These are phyloP conservation scores for Psilocybe tampanensis DNA, from an alignment of 768 basidiomycete genomes.

Conservation along the genomic window DNA sequence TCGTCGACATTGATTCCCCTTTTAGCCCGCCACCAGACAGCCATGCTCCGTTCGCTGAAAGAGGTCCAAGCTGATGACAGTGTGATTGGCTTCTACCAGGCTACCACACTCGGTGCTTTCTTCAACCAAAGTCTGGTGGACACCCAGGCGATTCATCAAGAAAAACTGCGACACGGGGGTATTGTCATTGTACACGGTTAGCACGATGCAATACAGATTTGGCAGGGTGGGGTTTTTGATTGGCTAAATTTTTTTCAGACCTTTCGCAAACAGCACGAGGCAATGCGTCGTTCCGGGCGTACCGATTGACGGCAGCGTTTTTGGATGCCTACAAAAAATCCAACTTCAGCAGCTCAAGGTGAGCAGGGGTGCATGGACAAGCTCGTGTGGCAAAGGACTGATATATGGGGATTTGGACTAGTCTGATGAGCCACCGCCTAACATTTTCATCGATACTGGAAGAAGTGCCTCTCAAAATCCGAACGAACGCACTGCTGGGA, in stretches of 20 bases:
- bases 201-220: conserved; percentile 24
- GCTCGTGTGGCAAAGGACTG: conserved; percentile 5
- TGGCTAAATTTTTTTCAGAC: conserved; percentile 47
- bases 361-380: conserved; percentile 24
- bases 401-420: conserved; percentile 33
- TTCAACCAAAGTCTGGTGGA: conserved; percentile 82
- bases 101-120: conserved; percentile 83
- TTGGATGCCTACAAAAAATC: conserved; percentile 79
- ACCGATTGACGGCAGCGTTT: conserved; percentile 78
- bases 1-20: neutral
- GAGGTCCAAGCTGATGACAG: conserved; percentile 92
- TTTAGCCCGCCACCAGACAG: conserved; percentile 77
- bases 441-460: conserved; percentile 87
- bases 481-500: conserved; percentile 77
- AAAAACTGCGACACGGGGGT: conserved; percentile 84
- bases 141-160: conserved; percentile 83
- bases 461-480: conserved; percentile 83
- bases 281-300: conserved; percentile 88
- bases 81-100: conserved; percentile 93
- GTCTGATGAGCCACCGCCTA: conserved; percentile 77
- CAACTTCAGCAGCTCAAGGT: conserved; percentile 89
- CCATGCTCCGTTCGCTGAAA: conserved; percentile 85
- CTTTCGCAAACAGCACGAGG: conserved; percentile 77
- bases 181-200: conserved; percentile 84
- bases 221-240: conserved; percentile 6